Conservation (phyloP, 352 stramenopile species). For the Phytophthora meadii region DNA sequence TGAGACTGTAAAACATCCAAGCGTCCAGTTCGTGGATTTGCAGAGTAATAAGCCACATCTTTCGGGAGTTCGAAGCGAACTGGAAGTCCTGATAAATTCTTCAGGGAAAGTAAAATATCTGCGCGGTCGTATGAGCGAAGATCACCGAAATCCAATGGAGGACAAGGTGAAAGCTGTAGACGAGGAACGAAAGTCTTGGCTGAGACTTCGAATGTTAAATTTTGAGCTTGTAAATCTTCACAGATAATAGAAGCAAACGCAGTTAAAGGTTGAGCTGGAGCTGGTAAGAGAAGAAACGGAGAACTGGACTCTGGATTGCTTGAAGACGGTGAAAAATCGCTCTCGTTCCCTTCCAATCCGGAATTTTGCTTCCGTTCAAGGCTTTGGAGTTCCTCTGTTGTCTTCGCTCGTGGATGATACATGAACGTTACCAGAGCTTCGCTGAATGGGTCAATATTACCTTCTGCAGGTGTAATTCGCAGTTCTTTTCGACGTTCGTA, state of each 20-base stretch:
- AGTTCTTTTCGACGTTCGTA: constrained; percentile 80
- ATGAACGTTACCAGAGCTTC: constrained; percentile 53
- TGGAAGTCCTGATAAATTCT: constrained; percentile 77
- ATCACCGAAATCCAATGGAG: constrained; percentile 84
- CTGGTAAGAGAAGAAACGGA: constrained; percentile 27
- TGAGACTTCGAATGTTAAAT: constrained; percentile 79
- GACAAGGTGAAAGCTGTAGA: constrained; percentile 49
- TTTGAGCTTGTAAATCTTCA: constrained; percentile 68
- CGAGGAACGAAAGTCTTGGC: constrained; percentile 65
- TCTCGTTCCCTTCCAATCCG: not conserved
- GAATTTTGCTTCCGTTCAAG: constrained; percentile 27
- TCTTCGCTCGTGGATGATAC: constrained; percentile 55
- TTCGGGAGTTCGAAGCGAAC: constrained; percentile 70
- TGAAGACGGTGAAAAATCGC: not conserved
- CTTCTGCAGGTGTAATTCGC: constrained; percentile 58
- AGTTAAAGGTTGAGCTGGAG: constrained; percentile 40
- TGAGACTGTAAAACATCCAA: constrained; percentile 90
- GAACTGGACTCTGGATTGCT: constrained; percentile 14
- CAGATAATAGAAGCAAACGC: constrained; percentile 83
- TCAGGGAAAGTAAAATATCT: constrained; percentile 88
- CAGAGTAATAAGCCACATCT: constrained; percentile 75
- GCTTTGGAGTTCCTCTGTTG: constrained; percentile 35
- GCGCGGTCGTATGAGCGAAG: constrained; percentile 76
- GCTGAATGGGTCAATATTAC: constrained; percentile 68
- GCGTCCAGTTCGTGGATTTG: constrained; percentile 63